Evolutionary conservation across 2,329 filamentous ascomycete species (phyloP), one percentile per base, ranked within the genome.

Genomic region (Leptographium lundbergii): DNA sequence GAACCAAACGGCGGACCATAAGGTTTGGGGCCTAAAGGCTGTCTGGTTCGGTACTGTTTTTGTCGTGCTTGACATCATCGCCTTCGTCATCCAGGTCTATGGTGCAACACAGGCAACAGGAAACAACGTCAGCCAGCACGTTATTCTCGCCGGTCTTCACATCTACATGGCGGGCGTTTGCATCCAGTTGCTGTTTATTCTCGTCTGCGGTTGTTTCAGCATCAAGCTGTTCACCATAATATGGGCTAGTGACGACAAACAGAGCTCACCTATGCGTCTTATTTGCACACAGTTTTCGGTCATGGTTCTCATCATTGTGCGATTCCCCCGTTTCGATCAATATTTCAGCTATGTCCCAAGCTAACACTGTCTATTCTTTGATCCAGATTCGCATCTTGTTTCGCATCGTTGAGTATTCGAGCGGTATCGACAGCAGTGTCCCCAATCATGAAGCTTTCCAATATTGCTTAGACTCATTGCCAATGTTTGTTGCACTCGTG

Each of bases 311-410:
- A 59, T 62, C 34, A 47, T 59, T 22, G 59, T 60, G 6, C 17
- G 51, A 27, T 1, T 7, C 6, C 10, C 19, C 9, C 36, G 36
- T 39, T 39, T 39, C 2, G 13, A 14, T 39, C 1, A 3, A 3
- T 14, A 17, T 39, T 39, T 17, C 6, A 39, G 14, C 36, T 17
- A 13, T 39, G 4, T 39, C 36, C 32, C 14, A 17, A 14, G 36
- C 36, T 39, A 17, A 17, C 14, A 39, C 2, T 14, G 6, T 39
- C 14, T 17, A 14, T 39, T 17, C 14, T 9, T 6, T 6, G 19
- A 17, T 7, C 19, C 56, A 80, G 58, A 74, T 76, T 39, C 78
- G 82, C 39, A 84, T 86, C 66, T 75, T 84, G 62, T 87, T 79
- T 68, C 79, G 82, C 27, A 72, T 87, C 2, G 68, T 74, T 58